phyloP scores from a whole-genome alignment of 495 filamentous ascomycete genomes.

The Cercophora sp. region DNA sequence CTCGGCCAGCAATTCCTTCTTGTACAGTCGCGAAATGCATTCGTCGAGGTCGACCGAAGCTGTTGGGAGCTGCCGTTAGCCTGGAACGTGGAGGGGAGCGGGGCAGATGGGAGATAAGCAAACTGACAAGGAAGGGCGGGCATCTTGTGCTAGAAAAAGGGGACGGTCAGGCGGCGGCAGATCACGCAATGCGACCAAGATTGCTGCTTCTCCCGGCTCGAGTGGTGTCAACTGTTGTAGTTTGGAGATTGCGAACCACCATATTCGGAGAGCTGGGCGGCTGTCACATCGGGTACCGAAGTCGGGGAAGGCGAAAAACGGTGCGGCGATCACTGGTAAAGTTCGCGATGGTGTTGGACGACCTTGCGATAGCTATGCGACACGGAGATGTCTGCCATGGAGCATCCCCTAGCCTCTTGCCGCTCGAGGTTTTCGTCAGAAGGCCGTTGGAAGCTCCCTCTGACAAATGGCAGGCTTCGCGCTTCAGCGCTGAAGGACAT shows the following conservation, averaged over 20 bases:
- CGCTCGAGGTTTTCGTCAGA: background rate
- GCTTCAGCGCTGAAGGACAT: background rate
- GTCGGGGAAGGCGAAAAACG: background rate
- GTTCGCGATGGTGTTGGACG: background rate
- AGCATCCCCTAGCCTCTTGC: background rate
- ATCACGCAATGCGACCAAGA: slow-evolving; percentile 21
- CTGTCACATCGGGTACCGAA: slow-evolving; percentile 20
- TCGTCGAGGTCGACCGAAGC: slow-evolving; percentile 97
- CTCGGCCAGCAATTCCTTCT: slow-evolving; percentile 93
- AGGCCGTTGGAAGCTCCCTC: background rate
- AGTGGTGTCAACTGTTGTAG: slow-evolving; percentile 29
- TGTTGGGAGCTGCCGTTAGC: slow-evolving; percentile 27
- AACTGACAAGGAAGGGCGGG: slow-evolving; percentile 81
- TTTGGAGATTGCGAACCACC: slow-evolving; percentile 27
- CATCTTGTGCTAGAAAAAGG: slow-evolving; percentile 51
- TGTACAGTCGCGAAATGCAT: slow-evolving; percentile 92
- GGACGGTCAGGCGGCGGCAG: background rate
- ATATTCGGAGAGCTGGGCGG: slow-evolving; percentile 26
- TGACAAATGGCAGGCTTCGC: too few species aligned
- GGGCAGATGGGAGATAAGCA: slow-evolving; percentile 8
- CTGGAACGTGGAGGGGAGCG: slow-evolving; percentile 1
- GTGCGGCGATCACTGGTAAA: background rate
- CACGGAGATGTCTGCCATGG: background rate
- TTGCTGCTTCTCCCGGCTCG: slow-evolving; percentile 27
- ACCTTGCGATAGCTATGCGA: background rate